These are phyloP conservation scores for Zymoseptoria brevis DNA, from an alignment of 2,329 filamentous ascomycete genomes.

Conservation along the genomic window DNA sequence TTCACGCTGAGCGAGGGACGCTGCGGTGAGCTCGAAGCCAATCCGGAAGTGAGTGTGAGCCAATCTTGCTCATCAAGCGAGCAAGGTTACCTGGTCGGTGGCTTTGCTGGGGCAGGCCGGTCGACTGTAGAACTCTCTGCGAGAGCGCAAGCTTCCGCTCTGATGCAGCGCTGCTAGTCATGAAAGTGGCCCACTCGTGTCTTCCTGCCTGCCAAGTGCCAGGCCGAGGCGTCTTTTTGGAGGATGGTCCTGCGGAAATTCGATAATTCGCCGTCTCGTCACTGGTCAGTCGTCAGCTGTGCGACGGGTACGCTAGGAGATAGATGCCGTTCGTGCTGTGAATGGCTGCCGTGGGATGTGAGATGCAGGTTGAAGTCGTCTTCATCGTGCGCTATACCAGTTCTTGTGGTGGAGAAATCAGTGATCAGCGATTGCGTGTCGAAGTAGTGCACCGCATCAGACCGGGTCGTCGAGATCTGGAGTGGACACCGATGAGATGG, in stretches of 20 bases:
- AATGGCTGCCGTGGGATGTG: slow-evolving; percentile 9
- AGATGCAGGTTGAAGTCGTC: not conserved
- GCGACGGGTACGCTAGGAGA: slow-evolving; percentile 15
- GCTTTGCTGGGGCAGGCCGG: slow-evolving; percentile 13
- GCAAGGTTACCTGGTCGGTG: slow-evolving; percentile 14
- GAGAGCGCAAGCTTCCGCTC: not conserved
- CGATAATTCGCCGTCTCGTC: not conserved
- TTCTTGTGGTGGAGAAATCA: not conserved
- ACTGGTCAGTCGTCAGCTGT: not conserved
- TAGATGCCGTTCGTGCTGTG: slow-evolving; percentile 11
- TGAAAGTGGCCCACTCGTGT: slow-evolving; percentile 9
- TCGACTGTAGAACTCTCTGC: slow-evolving; percentile 5
- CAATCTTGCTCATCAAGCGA: slow-evolving; percentile 6
- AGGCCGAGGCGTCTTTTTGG: not conserved
- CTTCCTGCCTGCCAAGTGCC: slow-evolving; percentile 5
- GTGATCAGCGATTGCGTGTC: not conserved
- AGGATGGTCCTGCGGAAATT: not conserved
- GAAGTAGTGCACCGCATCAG: not conserved
- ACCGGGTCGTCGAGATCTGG: not conserved
- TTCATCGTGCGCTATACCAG: not conserved
- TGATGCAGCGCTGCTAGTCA: slow-evolving; percentile 9
- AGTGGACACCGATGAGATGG: not conserved
- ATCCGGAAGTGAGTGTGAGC: slow-evolving; percentile 12
- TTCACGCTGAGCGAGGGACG: slow-evolving; percentile 13
- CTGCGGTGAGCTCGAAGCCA: slow-evolving; percentile 15